Evolutionary conservation across 192 early-diverging fungal species (phyloP).

Genomic region (Blastocladiella britannica): DNA sequence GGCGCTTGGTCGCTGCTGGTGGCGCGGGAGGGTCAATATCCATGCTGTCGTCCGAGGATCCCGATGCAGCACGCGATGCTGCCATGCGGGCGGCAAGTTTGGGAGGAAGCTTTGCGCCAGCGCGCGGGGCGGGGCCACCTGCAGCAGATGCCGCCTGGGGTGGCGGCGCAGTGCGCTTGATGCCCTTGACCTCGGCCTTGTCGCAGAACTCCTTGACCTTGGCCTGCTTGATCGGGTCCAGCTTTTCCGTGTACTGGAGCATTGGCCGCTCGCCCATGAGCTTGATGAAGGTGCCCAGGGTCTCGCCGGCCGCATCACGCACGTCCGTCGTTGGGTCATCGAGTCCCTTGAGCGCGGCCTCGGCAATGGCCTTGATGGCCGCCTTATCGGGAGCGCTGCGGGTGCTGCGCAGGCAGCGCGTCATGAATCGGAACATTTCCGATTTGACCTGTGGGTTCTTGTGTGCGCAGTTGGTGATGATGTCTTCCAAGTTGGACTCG

Average conservation of each 20-base stretch:
- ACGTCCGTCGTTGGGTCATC: constrained; percentile 71
- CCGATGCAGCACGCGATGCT: not conserved
- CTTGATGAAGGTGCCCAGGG: constrained; percentile 75
- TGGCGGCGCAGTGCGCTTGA: constrained; percentile 25
- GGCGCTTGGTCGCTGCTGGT: not conserved
- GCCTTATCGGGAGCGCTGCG: constrained; percentile 47
- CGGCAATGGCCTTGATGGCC: constrained; percentile 58
- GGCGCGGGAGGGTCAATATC: not conserved
- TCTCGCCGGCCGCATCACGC: constrained; percentile 64
- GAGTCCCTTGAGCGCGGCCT: constrained; percentile 49
- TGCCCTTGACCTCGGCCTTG: constrained; percentile 58
- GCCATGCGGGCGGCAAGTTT: not conserved
- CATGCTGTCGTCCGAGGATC: not conserved
- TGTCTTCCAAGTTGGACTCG: constrained; percentile 49
- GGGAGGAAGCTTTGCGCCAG: not conserved
- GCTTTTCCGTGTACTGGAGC: constrained; percentile 47
- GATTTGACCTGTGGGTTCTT: constrained; percentile 84
- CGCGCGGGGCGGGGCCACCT: not conserved
- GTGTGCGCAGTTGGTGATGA: constrained; percentile 42
- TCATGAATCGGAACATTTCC: constrained; percentile 52
- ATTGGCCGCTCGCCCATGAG: constrained; percentile 58
- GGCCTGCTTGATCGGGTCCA: constrained; percentile 69
- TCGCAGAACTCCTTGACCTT: constrained; percentile 77
- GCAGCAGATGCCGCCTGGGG: constrained; percentile 11
- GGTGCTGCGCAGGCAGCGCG: constrained; percentile 50